phyloP scores from a whole-genome alignment of 2,329 filamentous ascomycete genomes.

The Pseudogymnoascus sp. region DNA sequence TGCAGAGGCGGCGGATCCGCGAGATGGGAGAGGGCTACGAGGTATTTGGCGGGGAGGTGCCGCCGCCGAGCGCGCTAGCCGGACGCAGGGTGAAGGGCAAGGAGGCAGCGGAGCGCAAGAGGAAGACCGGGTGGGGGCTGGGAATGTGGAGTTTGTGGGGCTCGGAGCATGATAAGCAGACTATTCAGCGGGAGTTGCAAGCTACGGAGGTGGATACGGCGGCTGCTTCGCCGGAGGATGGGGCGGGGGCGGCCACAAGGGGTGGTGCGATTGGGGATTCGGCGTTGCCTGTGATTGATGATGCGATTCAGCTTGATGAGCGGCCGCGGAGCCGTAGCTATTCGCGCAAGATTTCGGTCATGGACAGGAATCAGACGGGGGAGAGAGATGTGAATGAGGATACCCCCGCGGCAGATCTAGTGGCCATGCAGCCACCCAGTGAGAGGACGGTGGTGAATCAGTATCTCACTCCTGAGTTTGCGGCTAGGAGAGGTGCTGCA shows the following conservation, averaged over 20 bases:
- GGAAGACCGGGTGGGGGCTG: conserved; percentile 61
- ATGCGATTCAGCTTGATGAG: conserved; percentile 12
- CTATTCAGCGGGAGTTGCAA: conserved; percentile 51
- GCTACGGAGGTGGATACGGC: conserved; percentile 30
- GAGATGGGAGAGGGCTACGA: conserved; percentile 67
- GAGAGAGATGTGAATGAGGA: conserved; percentile 29
- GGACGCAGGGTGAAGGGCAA: conserved; percentile 51
- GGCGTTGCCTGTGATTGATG: conserved; percentile 1
- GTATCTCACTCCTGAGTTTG: conserved; percentile 17
- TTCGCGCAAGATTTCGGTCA: conserved; percentile 40
- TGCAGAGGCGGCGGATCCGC: conserved; percentile 65
- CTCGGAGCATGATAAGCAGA: conserved; percentile 76
- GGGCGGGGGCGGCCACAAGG: conserved; percentile 32
- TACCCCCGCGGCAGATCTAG: conserved; percentile 36
- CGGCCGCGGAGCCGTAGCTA: conserved; percentile 28
- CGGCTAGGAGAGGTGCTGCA: conserved; percentile 5
- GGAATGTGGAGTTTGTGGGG: conserved; percentile 83
- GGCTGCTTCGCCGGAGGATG: conserved; percentile 33
- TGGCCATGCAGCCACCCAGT: conserved; percentile 34
- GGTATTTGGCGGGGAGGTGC: conserved; percentile 63
- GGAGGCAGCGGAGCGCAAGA: conserved; percentile 45
- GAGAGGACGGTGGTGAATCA: conserved; percentile 25
- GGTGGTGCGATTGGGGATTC: conserved; percentile 16
- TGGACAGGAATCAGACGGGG: conserved; percentile 43
- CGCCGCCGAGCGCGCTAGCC: conserved; percentile 76